A percentile compares a stretch with the other conserved stretches of the same genome.
phyloP scores from a whole-genome alignment of 2,329 filamentous ascomycete genomes.

The Arachnomyces sp. region DNA sequence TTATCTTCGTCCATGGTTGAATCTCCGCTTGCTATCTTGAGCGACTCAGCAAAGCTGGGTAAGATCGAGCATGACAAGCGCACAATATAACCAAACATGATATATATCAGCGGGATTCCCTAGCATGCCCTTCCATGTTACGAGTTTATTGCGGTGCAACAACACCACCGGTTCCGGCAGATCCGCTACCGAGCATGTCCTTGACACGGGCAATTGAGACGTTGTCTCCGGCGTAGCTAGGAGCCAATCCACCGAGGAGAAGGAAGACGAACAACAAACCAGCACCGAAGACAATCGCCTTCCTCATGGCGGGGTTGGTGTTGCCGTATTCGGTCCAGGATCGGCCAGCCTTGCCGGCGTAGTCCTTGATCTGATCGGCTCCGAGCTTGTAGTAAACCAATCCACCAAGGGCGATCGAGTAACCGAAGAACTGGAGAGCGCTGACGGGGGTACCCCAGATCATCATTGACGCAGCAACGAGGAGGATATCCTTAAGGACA shows the following conservation, averaged over 20 bases:
- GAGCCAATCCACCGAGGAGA: conserved; percentile 61
- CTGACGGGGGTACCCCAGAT: conserved; percentile 70
- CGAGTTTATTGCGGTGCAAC: background rate
- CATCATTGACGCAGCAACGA: conserved; percentile 67
- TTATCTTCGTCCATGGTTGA: no score
- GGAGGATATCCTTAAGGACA: conserved; percentile 80
- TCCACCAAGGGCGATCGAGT: conserved; percentile 61
- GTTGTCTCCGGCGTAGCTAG: conserved; percentile 34
- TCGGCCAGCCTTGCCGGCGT: conserved; percentile 62
- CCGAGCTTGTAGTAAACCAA: conserved; percentile 64
- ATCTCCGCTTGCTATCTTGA: no score
- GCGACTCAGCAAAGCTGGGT: no score
- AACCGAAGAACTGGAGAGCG: conserved; percentile 66
- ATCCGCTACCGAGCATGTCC: conserved; percentile 29
- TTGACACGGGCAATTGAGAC: conserved; percentile 27
- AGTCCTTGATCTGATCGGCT: conserved; percentile 73
- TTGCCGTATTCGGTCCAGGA: conserved; percentile 82
- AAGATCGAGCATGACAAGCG: no score
- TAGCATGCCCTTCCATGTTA: background rate
- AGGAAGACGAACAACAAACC: conserved; percentile 60
- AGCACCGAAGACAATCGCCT: conserved; percentile 56
- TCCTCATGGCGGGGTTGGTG: conserved; percentile 67
- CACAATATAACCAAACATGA: no score
- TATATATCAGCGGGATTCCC: background rate
- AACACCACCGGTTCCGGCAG: conserved; percentile 21